Percentiles rank a stretch among this genome's conserved stretches.
These are phyloP conservation scores for Mycena polygramma DNA, from an alignment of 768 basidiomycete genomes.

Conservation along the genomic window DNA sequence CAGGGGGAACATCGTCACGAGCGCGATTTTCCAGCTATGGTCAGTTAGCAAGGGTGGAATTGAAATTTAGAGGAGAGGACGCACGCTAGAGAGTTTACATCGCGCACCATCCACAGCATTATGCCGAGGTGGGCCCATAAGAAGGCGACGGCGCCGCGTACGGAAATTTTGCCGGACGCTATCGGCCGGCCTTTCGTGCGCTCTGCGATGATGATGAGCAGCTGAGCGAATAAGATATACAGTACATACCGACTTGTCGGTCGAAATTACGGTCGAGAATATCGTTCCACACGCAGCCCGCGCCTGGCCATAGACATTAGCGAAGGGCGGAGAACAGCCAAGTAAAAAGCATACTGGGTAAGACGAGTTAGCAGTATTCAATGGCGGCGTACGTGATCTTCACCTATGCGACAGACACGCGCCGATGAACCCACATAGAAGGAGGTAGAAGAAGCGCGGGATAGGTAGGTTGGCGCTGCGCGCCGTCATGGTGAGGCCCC, in stretches of 20 bases:
- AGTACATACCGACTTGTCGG: conserved; percentile 44
- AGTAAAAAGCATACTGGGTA: conserved; percentile 5
- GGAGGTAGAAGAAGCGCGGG: conserved; percentile 25
- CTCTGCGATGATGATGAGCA: conserved; percentile 34
- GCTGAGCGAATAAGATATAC: neutral
- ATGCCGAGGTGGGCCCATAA: conserved; percentile 40
- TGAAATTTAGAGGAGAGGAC: conserved; percentile 8
- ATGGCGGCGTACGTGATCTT: conserved; percentile 2
- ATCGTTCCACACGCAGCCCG: conserved; percentile 45
- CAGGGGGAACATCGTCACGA: conserved; percentile 42
- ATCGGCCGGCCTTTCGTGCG: conserved; percentile 50
- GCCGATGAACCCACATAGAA: conserved; percentile 35
- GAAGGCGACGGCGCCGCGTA: conserved; percentile 43
- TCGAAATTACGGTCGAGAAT: conserved; percentile 49
- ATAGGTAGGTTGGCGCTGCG: conserved; percentile 29
- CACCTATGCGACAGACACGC: conserved; percentile 42
- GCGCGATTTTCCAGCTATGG: conserved; percentile 38
- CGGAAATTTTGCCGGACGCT: conserved; percentile 44
- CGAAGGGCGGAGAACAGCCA: neutral
- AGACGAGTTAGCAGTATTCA: neutral
- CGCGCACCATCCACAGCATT: conserved; percentile 35
- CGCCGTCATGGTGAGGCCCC: conserved; percentile 42
- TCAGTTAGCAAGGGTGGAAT: conserved; percentile 3
- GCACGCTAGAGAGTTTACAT: conserved; percentile 33
- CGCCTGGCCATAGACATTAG: conserved; percentile 23